Evolutionary conservation across 306 rosid species (phyloP).

Genomic region (Cajanus cajan): DNA sequence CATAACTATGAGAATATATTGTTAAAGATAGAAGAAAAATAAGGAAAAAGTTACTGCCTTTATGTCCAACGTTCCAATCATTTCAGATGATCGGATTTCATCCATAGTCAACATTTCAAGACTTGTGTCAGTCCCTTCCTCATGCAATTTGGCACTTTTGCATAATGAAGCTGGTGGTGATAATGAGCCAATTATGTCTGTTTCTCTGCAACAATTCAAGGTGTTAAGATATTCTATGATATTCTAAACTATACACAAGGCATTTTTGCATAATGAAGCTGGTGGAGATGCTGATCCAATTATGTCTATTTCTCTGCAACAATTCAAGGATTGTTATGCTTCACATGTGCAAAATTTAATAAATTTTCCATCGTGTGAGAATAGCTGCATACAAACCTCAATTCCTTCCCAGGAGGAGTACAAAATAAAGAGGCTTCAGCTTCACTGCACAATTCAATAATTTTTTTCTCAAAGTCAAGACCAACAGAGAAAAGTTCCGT

Average conservation of each 20-base stretch:
- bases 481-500: conserved; percentile 56
- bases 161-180: conserved; percentile 46
- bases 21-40: conserved; percentile 19
- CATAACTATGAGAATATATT: not conserved
- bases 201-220: conserved; percentile 37
- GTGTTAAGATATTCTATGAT: too few species aligned
- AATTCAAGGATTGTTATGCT: conserved; percentile 28
- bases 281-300: conserved; percentile 52
- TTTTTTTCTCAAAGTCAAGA: conserved; percentile 50
- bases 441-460: conserved; percentile 48
- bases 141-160: conserved; percentile 32
- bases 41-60: conserved; percentile 47
- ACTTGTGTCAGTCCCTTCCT: conserved; percentile 37
- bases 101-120: conserved; percentile 37
- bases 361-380: conserved; percentile 29
- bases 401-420: conserved; percentile 46
- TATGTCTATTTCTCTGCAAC: conserved; percentile 49
- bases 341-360: conserved; percentile 29
- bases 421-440: conserved; percentile 36
- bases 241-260: too few species aligned
- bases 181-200: conserved; percentile 46
- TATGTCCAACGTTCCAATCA: conserved; percentile 29
- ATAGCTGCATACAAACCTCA: conserved; percentile 37
- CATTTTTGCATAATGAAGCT: conserved; percentile 37
- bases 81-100: conserved; percentile 47